Percentiles rank a stretch among this genome's conserved stretches.
These are phyloP conservation scores for Bryoglossum gracile DNA, from an alignment of 495 filamentous ascomycete genomes.

Conservation along the genomic window DNA sequence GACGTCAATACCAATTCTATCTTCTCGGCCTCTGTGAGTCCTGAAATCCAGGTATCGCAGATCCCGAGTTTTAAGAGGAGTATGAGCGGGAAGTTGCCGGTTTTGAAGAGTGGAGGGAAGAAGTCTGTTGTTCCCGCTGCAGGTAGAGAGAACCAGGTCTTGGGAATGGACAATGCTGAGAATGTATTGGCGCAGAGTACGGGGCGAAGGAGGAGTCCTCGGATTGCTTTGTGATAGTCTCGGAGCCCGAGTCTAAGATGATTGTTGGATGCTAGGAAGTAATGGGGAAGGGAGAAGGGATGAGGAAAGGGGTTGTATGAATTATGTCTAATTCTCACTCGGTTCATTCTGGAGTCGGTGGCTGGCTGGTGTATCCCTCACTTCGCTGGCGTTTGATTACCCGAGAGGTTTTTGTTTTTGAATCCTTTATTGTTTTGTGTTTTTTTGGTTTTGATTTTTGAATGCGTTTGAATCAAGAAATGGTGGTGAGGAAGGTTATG, in stretches of 20 bases:
- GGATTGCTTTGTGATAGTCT: constrained; percentile 18
- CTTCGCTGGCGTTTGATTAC: no score
- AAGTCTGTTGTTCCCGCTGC: constrained; percentile 41
- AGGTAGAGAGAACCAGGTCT: constrained; percentile 56
- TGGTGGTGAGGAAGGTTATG: no score
- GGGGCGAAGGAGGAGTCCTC: constrained; percentile 45
- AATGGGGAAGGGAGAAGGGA: background rate
- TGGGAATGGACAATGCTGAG: no score
- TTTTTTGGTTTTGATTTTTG: no score
- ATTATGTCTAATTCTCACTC: no score
- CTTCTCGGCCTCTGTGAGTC: constrained; percentile 22
- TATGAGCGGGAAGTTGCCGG: constrained; percentile 36
- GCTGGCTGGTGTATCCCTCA: no score
- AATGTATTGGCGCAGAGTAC: constrained; percentile 33
- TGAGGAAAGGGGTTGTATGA: background rate
- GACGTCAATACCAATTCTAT: constrained; percentile 41
- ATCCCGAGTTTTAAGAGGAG: constrained; percentile 47
- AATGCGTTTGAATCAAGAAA: no score
- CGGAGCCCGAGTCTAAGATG: background rate
- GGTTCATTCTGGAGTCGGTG: no score
- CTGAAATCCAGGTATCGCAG: constrained; percentile 21
- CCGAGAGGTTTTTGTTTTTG: no score
- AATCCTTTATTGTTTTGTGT: no score
- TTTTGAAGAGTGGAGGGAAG: constrained; percentile 38
- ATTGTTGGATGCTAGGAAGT: background rate